A percentile compares a stretch with the other conserved stretches of the same genome.
Evolutionary conservation across 257 asterid species (phyloP).

Genomic region (Solanum pinnatisectum): DNA sequence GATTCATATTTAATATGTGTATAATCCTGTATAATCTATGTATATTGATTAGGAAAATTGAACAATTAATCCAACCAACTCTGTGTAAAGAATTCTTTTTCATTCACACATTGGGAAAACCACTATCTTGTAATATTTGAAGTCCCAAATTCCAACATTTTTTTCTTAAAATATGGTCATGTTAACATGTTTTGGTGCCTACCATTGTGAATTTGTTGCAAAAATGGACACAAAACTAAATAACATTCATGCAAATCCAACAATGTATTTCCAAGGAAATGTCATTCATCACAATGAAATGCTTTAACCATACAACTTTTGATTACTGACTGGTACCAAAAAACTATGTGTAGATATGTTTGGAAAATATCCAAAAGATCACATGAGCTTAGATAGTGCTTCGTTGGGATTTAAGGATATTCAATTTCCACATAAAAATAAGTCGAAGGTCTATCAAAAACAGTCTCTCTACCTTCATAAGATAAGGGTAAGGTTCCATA

Average conservation of each 20-base stretch:
- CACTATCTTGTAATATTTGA: background rate
- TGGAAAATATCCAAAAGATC: background rate
- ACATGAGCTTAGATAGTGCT: background rate
- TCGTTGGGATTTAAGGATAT: background rate
- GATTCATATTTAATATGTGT: too few species aligned
- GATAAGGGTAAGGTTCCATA: accelerated
- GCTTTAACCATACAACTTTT: background rate
- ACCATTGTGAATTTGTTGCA: background rate
- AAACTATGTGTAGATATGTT: background rate
- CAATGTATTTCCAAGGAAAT: background rate
- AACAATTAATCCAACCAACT: background rate
- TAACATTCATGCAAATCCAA: background rate
- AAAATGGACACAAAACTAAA: background rate
- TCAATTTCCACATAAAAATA: background rate
- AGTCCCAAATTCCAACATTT: background rate
- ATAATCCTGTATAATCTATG: background rate
- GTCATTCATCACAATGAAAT: background rate
- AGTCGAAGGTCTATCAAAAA: background rate
- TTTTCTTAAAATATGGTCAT: background rate
- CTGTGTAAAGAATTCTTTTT: background rate
- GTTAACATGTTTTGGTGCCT: background rate
- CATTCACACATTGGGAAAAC: background rate
- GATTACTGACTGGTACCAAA: background rate
- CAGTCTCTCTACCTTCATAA: accelerated
- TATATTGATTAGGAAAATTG: background rate